phyloP scores from a whole-genome alignment of 139 green algal genomes.

The Astrephomene gubernaculifera region DNA sequence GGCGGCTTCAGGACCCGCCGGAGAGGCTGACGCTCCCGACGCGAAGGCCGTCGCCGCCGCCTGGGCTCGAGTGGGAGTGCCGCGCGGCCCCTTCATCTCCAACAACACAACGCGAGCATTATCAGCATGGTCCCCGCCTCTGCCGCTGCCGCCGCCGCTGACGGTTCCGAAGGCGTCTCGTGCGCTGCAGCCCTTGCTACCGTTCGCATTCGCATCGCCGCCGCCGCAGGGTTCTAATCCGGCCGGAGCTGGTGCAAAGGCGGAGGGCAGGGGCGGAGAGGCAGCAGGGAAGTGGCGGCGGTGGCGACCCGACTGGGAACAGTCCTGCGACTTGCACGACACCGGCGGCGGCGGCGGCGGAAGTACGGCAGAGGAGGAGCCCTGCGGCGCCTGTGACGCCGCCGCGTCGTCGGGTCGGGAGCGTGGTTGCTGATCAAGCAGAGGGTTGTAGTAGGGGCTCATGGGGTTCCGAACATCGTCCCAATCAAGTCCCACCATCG shows the following conservation, averaged over 20 bases:
- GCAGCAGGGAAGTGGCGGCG: too few relatives aligned
- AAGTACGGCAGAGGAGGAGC: background rate
- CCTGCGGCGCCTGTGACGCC: background rate
- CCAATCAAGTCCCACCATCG: background rate
- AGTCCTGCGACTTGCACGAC: too few relatives aligned
- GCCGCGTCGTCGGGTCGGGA: background rate
- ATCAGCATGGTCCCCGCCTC: background rate
- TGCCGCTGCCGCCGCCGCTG: background rate
- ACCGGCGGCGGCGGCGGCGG: too few relatives aligned
- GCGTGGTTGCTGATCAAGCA: background rate
- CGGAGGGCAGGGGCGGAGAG: too few relatives aligned
- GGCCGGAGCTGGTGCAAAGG: too few relatives aligned
- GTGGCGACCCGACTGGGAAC: too few relatives aligned
- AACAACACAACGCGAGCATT: background rate
- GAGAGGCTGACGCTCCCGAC: background rate
- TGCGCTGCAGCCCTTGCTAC: background rate
- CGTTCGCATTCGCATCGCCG: background rate
- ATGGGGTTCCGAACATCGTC: constrained; percentile 28
- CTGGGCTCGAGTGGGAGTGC: too few relatives aligned
- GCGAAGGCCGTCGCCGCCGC: background rate
- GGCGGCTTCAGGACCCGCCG: constrained; percentile 16
- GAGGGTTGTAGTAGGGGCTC: constrained; percentile 11
- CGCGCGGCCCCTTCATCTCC: constrained; percentile 4
- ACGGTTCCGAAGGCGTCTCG: background rate
- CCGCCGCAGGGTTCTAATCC: background rate